Percentiles rank a stretch among this genome's conserved stretches.
phyloP scores from a whole-genome alignment of 2,329 filamentous ascomycete genomes.

The Aspergillus costaricaensis region DNA sequence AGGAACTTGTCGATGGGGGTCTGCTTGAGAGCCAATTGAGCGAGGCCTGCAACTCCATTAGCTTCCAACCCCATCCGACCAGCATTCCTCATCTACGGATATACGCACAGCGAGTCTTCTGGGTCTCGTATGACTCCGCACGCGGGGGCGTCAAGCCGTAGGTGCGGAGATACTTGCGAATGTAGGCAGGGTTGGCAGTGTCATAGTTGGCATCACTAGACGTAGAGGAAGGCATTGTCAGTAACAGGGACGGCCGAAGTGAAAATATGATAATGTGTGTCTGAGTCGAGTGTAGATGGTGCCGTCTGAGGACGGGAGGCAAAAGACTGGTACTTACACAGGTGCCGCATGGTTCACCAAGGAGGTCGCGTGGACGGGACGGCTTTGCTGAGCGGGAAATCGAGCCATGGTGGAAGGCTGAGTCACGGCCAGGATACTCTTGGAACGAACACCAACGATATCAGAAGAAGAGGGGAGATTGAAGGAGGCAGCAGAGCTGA shows the following conservation, averaged over 20 bases:
- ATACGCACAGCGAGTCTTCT: constrained; percentile 49
- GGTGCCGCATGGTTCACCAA: constrained; percentile 36
- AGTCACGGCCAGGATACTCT: constrained; percentile 27
- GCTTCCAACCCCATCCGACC: background rate
- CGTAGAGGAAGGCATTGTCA: constrained; percentile 7
- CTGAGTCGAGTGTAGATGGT: background rate
- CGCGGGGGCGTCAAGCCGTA: constrained; percentile 54
- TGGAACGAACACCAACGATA: constrained; percentile 20
- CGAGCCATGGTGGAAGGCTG: constrained; percentile 38
- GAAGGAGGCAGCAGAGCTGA: constrained; percentile 4
- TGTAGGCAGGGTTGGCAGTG: constrained; percentile 52
- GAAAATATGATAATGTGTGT: background rate
- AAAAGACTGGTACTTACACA: constrained; percentile 29
- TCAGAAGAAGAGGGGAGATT: constrained; percentile 19
- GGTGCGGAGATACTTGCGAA: constrained; percentile 54
- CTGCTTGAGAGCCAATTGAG: constrained; percentile 50
- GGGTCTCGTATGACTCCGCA: constrained; percentile 51
- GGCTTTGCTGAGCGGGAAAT: constrained; percentile 38
- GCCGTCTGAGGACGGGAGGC: background rate
- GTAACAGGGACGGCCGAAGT: background rate
- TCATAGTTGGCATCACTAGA: constrained; percentile 49
- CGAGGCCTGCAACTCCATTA: constrained; percentile 37
- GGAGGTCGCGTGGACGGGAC: constrained; percentile 39
- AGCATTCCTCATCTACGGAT: background rate
- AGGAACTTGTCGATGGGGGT: constrained; percentile 53